Conservation (phyloP, 1,284 basidiomycete genomes). For the Agaricales sp. region DNA sequence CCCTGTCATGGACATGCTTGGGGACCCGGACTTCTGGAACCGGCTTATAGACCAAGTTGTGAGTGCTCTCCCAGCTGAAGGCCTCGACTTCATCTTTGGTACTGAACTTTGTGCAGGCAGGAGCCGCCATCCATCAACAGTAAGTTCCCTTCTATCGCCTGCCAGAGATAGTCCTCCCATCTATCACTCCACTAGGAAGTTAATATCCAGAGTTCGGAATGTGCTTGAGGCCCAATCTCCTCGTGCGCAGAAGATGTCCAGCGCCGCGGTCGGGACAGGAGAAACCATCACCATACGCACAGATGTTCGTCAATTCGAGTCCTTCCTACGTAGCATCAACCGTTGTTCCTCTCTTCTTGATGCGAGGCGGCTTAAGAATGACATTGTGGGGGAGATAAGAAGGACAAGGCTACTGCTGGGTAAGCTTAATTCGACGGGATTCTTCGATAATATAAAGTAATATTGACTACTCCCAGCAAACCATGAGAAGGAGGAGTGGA, state of each 20-base stretch:
- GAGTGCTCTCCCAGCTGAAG: slow-evolving; percentile 19
- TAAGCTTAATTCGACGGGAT: too few species aligned
- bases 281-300: slow-evolving; percentile 72
- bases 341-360: slow-evolving; percentile 78
- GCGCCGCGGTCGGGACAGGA: slow-evolving; percentile 31
- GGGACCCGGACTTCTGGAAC: slow-evolving; percentile 97
- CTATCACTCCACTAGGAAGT: slow-evolving; percentile 35
- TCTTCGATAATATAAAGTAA: too few species aligned
- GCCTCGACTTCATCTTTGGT: slow-evolving; percentile 11
- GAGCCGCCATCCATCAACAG: slow-evolving; percentile 86
- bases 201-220: slow-evolving; percentile 77
- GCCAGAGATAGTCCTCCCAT: slow-evolving; percentile 4
- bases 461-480: slow-evolving; percentile 51
- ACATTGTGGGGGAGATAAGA: slow-evolving; percentile 81
- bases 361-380: slow-evolving; percentile 83
- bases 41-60: slow-evolving; percentile 83
- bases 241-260: slow-evolving; percentile 29
- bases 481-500: slow-evolving; percentile 79
- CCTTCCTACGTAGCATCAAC: slow-evolving; percentile 78
- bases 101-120: slow-evolving; percentile 43
- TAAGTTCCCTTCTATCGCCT: slow-evolving; percentile 26
- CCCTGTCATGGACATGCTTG: slow-evolving; percentile 85
- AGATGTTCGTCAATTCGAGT: slow-evolving; percentile 76
- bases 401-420: slow-evolving; percentile 65
- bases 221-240: slow-evolving; percentile 76